Evolutionary conservation across 805 yeast species (phyloP).

Genomic region (Saturnispora sekii): DNA sequence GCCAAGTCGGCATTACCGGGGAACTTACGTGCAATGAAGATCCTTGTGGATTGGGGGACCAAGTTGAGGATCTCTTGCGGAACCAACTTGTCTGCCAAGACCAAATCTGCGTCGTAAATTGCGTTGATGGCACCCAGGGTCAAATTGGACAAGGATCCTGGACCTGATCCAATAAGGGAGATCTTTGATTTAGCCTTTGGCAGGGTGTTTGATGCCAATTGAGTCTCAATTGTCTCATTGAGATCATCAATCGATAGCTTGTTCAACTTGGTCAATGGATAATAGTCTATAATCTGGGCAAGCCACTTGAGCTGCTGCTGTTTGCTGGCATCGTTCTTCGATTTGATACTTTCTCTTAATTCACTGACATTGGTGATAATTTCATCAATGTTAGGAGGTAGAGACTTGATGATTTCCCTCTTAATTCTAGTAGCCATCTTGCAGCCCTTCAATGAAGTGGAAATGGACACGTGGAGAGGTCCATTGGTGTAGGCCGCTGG

Average conservation of each 20-base stretch:
- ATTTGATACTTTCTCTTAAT: conserved; percentile 34
- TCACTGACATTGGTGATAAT: conserved; percentile 63
- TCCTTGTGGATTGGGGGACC: conserved; percentile 65
- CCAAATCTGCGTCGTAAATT: conserved; percentile 71
- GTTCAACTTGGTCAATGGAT: conserved; percentile 61
- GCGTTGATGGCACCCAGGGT: conserved; percentile 80
- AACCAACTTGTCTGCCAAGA: conserved; percentile 85
- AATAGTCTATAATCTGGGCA: conserved; percentile 84
- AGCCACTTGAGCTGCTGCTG: conserved; percentile 69
- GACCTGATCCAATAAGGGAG: conserved; percentile 89
- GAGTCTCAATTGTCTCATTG: conserved; percentile 10
- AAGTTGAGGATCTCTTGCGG: conserved; percentile 79
- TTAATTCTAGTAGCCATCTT: conserved; percentile 71
- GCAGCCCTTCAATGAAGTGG: conserved; percentile 87
- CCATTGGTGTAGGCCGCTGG: conserved; percentile 66
- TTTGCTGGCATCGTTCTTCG: conserved; percentile 31
- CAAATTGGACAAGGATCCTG: conserved; percentile 74
- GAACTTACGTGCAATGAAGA: conserved; percentile 84
- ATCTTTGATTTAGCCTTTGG: conserved; percentile 40
- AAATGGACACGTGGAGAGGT: conserved; percentile 64
- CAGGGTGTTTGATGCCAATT: background rate
- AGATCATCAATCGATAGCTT: conserved; percentile 51
- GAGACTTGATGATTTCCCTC: conserved; percentile 53
- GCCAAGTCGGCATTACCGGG: conserved; percentile 97
- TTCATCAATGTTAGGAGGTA: conserved; percentile 64